Evolutionary conservation across 768 basidiomycete species (phyloP).

Genomic region (Xerocomus brunneocitrinus): DNA sequence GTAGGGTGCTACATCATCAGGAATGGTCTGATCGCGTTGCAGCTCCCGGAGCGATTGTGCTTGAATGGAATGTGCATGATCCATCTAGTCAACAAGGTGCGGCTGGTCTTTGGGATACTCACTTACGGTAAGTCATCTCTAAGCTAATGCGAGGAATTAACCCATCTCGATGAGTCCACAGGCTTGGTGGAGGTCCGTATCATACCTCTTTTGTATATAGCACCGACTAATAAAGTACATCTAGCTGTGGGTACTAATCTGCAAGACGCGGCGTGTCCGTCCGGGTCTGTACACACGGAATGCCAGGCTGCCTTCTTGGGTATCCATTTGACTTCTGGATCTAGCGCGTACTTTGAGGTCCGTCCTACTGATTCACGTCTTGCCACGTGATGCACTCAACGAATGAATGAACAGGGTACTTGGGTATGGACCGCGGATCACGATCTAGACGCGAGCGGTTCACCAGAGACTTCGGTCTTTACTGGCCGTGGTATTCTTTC

Average conservation of each 20-base stretch:
- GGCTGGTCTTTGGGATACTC: constrained; percentile 50
- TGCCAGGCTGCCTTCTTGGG: constrained; percentile 66
- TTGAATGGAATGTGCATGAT: constrained; percentile 61
- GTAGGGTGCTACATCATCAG: not conserved
- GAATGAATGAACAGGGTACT: constrained; percentile 41
- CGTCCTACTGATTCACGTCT: not conserved
- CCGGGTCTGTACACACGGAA: constrained; percentile 34
- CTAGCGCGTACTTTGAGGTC: constrained; percentile 64
- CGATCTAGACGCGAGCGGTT: constrained; percentile 45
- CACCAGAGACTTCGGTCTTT: constrained; percentile 49
- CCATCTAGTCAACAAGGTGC: constrained; percentile 47
- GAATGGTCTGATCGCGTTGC: not conserved
- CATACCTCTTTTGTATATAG: not conserved
- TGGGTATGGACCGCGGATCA: constrained; percentile 86
- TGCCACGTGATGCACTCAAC: not conserved
- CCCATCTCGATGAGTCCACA: constrained; percentile 1
- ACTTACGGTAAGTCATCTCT: constrained; percentile 28
- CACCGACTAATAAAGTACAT: not conserved
- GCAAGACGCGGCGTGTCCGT: constrained; percentile 39
- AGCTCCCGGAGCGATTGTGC: constrained; percentile 42
- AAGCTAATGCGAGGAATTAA: not conserved
- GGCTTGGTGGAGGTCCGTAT: constrained; percentile 27
- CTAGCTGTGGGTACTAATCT: constrained; percentile 54
- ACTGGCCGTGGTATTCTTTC: constrained; percentile 71
- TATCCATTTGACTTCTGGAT: constrained; percentile 53